Evolutionary conservation across 345 rosid species (phyloP).

Genomic region (Lumnitzera littorea): DNA sequence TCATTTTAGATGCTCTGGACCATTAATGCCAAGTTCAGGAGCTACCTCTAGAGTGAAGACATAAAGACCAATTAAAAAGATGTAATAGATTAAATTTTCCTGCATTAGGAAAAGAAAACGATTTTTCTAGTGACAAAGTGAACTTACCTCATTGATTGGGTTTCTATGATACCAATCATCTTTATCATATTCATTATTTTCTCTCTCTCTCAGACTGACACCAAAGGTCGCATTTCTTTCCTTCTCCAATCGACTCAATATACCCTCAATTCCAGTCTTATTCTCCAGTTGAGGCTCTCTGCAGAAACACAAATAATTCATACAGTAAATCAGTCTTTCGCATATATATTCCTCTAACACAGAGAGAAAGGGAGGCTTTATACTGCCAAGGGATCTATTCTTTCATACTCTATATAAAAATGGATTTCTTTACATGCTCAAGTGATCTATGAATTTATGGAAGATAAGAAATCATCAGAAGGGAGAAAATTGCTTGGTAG

Average conservation of each 20-base stretch:
- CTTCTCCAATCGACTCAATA: conserved; percentile 70
- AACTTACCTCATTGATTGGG: conserved; percentile 41
- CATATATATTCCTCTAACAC: not conserved
- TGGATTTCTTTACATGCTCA: too few species aligned
- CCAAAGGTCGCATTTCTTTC: conserved; percentile 69
- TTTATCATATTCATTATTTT: conserved; percentile 14
- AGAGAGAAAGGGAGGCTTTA: not conserved
- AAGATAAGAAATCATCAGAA: too few species aligned
- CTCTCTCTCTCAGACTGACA: conserved; percentile 42
- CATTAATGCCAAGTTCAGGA: too few species aligned
- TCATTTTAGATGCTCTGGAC: too few species aligned
- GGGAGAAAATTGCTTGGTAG: too few species aligned
- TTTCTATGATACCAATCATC: conserved; percentile 29
- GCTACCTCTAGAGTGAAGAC: too few species aligned
- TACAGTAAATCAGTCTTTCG: conserved; percentile 5
- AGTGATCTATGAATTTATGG: too few species aligned
- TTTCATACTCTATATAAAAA: not conserved
- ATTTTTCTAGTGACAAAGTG: conserved; percentile 9
- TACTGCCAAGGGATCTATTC: not conserved
- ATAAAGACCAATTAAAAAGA: too few species aligned
- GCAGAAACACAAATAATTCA: conserved; percentile 17
- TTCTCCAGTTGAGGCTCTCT: conserved; percentile 40
- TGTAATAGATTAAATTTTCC: too few species aligned
- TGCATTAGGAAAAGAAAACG: not conserved
- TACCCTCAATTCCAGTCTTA: conserved; percentile 77